phyloP scores from a whole-genome alignment of 2,329 filamentous ascomycete genomes.

The Cytospora schulzeri region DNA sequence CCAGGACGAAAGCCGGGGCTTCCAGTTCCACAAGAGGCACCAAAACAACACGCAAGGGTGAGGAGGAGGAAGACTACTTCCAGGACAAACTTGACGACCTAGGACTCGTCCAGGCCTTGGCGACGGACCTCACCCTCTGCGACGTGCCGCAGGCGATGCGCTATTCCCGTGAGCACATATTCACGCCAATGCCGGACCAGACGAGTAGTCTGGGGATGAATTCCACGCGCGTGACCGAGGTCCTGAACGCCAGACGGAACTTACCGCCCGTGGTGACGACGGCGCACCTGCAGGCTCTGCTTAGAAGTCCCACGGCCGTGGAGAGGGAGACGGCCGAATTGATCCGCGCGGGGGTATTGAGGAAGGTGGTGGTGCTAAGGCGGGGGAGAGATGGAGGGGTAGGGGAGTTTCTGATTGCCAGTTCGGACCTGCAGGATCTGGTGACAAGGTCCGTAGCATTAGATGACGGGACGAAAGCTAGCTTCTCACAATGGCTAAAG shows the following conservation, averaged over 20 bases:
- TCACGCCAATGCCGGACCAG: constrained; percentile 61
- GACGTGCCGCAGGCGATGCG: constrained; percentile 67
- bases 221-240: constrained; percentile 62
- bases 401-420: constrained; percentile 66
- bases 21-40: neutral
- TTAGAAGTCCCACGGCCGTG: constrained; percentile 62
- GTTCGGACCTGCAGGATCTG: constrained; percentile 56
- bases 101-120: constrained; percentile 58
- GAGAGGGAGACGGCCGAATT: constrained; percentile 70
- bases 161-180: constrained; percentile 64
- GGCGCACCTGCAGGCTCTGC: constrained; percentile 66
- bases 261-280: constrained; percentile 67
- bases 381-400: constrained; percentile 56
- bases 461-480: constrained; percentile 47
- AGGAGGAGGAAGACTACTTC: constrained; percentile 40
- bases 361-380: constrained; percentile 65
- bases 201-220: constrained; percentile 57
- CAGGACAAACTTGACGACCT: constrained; percentile 60
- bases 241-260: constrained; percentile 61
- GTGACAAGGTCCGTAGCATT: constrained; percentile 42
- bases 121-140: constrained; percentile 57
- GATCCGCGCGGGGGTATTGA: constrained; percentile 55
- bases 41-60: constrained; percentile 22
- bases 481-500: constrained; percentile 55
- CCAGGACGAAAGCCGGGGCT: constrained; percentile 26